Evolutionary conservation across 2,329 filamentous ascomycete species (phyloP), one percentile per base, ranked within the genome.

Genomic region (Penicillium sp.): DNA sequence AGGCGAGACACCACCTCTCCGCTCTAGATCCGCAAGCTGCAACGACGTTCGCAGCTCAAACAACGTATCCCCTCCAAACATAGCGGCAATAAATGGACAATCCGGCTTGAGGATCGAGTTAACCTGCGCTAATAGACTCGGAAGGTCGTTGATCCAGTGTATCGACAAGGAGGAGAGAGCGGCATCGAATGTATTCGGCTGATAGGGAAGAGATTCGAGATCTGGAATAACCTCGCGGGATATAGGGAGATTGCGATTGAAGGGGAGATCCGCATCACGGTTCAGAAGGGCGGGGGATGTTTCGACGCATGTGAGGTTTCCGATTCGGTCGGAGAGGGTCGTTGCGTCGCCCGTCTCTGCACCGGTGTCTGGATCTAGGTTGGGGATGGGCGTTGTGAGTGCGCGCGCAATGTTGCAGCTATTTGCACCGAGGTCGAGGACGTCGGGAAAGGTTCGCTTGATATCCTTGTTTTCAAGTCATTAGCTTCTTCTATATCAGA

Each of bases 91-190:
- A 73, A 99, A 97, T 1, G 96, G 93, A 60, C 86, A 85, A 76
- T 99, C 95, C 0, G 94, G 93, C 78, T 96, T 96, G 29, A 99
- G 85, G 38, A 96, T 82, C 67, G 86, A 85, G 81, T 97, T 96
- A 74, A 97, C 90, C 73, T 96, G 92, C 1, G 88, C 84, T 2
- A 99, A 84, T 11, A 96, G 82, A 1, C 90, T 91, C 0, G 95
- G 95, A 5, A 99, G 86, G 76, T 99, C 92, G 76, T 99, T 99
- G 83, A 97, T 91, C 95, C 95, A 99, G 79, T 99, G 95, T 75
- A 99, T 83, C 61, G 91, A 93, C 62, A 97, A 81, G 60, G 91
- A 96, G 74, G 92, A 96, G 65, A 99, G 82, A 11, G 97, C 91
- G 6, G 96, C 88, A 75, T 98, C 93, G 76, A 97, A 98, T 3